Evolutionary conservation across 1,284 basidiomycete species (phyloP), one percentile per base, ranked within the genome.

Genomic region (Tilletia setariae): DNA sequence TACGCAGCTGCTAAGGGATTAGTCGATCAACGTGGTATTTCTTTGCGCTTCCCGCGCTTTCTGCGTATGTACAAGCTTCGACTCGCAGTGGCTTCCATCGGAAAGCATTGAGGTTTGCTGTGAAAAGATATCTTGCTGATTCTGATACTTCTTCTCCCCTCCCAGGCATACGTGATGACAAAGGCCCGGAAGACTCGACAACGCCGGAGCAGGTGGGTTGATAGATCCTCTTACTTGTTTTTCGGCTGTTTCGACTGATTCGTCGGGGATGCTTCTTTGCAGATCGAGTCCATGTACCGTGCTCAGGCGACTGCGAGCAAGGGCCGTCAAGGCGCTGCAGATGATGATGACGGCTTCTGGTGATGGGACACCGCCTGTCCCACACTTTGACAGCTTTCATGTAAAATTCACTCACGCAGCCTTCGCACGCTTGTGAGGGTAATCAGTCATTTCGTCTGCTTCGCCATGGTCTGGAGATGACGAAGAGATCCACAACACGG

Each of bases 261-360:
- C 42, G 21, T 47, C 49, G 40, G 43, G 32, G 63, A 44, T 28
- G 13, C 7, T 21, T 72, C 70, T 46, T 56, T 69, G 8, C 78
- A 95, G 91, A 90, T 98, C 74, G 91, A 93, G 65, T 93, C 95
- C 76, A 96, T 98, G 89, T 98, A 98, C 83, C 88, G 91, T 80
- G 86, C 89, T 51, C 95, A 98, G 83, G 90, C 89, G 16, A 87
- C 93, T 43, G 90, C 92, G 42, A 49, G 62, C 30, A 75, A 77
- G 86, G 85, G 68, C 86, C 85, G 72, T 84, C 87, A 47, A 86
- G 88, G 56, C 89, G 90, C 69, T 6, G 89, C 87, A 13, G 87
- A 84, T 21, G 90, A 84, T 1, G 92, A 91, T 64, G 93, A 94
- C 83, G 92, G 88, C 56, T 97, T 95, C 84, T 98, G 94, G 92